Evolutionary conservation across 2,329 filamentous ascomycete genomes (phyloP), one percentile per base, ranked within the genome.

Genomic region (Ceratocystis smalleyi): DNA sequence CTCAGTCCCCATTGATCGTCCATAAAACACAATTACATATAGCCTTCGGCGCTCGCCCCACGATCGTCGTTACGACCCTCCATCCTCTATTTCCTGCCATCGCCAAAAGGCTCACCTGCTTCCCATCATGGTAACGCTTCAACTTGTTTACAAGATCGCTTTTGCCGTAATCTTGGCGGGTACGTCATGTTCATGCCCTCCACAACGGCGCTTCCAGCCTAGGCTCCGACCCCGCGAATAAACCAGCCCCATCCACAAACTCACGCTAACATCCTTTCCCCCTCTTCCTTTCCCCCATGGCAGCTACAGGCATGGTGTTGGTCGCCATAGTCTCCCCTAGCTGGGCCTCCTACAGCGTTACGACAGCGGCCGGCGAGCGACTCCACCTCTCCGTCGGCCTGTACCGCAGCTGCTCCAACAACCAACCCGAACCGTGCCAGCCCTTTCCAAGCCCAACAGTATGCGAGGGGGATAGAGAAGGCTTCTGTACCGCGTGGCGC

Each of bases 401-500:
- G 57, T 88, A 96, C 75, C 82, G 81, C 69, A 85, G 84, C 72
- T 99, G 92, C 76, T 88, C 86, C 63, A 87, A 83, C 65, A 78
- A 83, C 61, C 75, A 77, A n/a, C 74, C 76, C 59, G 70, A 73
- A 40, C 66, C 75, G 27, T 77, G 75, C 65, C 70, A 72, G 27
- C 75, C 77, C 40, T 94, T 91, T 73, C 89, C 89, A 2, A 78
- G 80, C 68, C 76, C 81, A 63, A 78, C 82, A 65, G 85, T 89
- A 72, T 92, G 89, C 74, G 76, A 77, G 64, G 81, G 79, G 69
- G 81, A 83, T 62, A 54, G 27, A 19, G 61, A 62, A 22, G 64
- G 61, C 24, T 96, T 97, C 76, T 97, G 94, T 78, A 87, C 85
- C 70, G 87, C 95, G 81, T 99, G 92, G 92, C 83, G 88, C 66